Base-by-base conservation (phyloP, 352 stramenopile species). In the Globisporangium cylindrosporum region DNA sequence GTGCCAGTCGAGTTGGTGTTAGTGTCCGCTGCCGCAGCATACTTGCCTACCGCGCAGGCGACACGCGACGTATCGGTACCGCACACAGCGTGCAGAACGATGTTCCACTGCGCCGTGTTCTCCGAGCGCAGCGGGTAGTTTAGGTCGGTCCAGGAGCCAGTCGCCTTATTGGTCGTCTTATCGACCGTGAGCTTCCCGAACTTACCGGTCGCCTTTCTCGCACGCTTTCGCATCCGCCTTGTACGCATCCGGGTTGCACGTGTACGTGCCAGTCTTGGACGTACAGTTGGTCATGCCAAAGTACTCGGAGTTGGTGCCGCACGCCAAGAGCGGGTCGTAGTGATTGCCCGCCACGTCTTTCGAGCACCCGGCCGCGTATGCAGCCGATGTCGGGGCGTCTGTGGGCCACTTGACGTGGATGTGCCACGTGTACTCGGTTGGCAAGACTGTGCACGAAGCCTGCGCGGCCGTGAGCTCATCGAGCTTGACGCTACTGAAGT, bases 21-120 rank as follows among this genome's bases (percentile, higher is more conserved):
- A 7, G 38, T 38, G 4, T 24, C 22, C 1, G n/a, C 27, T 5
- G 62, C 36, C 2, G 22, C 67, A 36, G 48, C 38, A 14, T 59
- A 43, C 55, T 75, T 74, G 67, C 74, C 75, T 8, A 78, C 61
- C 3, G 81, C 79, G 34, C 79, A 89, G 3, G 79, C 75, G 41
- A 88, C 73, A 12, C 84, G 82, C 32, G 82, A 80, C 0, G 77
- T 62, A 14, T 78, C 70, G 8, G 68, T 75, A 53, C 73, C 72
- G 59, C 84, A 93, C 10, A 88, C 77, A 3, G 84, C 80, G 62
- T 91, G 84, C 57, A 93, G 68, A 32, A 90, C 67, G 43, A 93
- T 79, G 67, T 84, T 93, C 79, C 79, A 90, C 38, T 78, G 64
- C 6, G 78, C 67, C 49, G 58, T 83, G 56, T 78, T 80, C 62